Conservation (phyloP, 1,284 basidiomycete species). For the Melampsora americana region DNA sequence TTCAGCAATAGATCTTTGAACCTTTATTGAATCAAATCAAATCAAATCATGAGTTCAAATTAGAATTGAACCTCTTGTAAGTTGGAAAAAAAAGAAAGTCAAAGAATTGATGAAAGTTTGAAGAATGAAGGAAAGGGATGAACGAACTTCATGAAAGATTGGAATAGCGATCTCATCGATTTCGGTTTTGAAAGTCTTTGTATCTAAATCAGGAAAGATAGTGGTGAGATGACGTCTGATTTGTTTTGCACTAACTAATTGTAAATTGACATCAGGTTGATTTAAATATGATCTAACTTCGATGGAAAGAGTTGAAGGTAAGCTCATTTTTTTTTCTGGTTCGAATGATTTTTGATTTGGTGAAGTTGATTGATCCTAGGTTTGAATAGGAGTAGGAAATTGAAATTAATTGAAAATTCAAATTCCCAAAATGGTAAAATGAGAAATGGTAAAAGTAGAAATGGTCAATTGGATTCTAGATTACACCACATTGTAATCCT, state of each 20-base stretch:
- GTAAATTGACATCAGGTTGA: slow-evolving; percentile 67
- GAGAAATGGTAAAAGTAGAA: too few relatives aligned
- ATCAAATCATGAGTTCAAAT: background rate
- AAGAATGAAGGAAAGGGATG: background rate
- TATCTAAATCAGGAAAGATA: slow-evolving; percentile 24
- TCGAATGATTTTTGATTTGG: too few relatives aligned
- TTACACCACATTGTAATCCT: too few relatives aligned
- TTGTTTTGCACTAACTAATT: slow-evolving; percentile 71
- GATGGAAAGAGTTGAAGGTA: slow-evolving; percentile 58
- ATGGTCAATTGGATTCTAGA: too few relatives aligned
- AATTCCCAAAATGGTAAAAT: too few relatives aligned
- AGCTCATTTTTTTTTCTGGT: background rate
- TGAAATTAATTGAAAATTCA: too few relatives aligned
- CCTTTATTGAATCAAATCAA: background rate
- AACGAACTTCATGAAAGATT: slow-evolving; percentile 30
- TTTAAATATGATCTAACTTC: slow-evolving; percentile 65
- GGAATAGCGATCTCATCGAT: slow-evolving; percentile 39
- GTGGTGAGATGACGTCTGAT: slow-evolving; percentile 64
- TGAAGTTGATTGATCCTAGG: too few relatives aligned
- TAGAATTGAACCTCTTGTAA: background rate
- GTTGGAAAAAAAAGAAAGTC: background rate
- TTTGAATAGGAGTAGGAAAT: too few relatives aligned
- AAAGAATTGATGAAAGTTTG: background rate
- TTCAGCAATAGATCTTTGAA: background rate
- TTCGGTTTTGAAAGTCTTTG: slow-evolving; percentile 19